Conservation (phyloP, 805 yeast genomes). For the Lipomyces orientalis region DNA sequence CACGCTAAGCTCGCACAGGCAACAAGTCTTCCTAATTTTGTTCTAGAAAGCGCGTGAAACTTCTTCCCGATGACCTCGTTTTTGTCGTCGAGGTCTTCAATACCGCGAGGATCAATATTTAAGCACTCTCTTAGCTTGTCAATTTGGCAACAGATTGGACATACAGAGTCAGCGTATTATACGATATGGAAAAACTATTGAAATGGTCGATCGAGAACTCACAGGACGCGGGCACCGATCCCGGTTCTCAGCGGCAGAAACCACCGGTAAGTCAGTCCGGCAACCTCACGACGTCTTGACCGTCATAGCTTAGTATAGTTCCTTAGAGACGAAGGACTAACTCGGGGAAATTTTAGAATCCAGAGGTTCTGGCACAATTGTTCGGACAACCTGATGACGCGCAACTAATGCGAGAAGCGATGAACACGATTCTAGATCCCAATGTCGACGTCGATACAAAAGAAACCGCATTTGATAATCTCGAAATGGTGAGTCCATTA, state of each 20-base stretch:
- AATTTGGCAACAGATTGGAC: background rate
- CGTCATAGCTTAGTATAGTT: background rate
- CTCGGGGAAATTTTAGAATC: conserved; percentile 51
- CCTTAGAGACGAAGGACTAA: background rate
- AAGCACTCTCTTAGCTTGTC: background rate
- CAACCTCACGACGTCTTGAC: background rate
- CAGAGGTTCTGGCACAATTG: conserved; percentile 76
- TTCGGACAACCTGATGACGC: conserved; percentile 88
- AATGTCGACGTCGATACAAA: conserved; percentile 68
- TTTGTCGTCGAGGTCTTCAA: background rate
- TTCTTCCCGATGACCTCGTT: conserved; percentile 14
- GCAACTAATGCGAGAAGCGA: conserved; percentile 79
- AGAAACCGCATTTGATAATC: conserved; percentile 81
- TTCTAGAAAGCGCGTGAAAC: conserved; percentile 25
- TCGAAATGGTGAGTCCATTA: conserved; percentile 65
- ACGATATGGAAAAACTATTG: conserved; percentile 79
- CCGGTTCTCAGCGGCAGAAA: conserved; percentile 63
- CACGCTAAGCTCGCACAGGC: background rate
- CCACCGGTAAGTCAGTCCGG: conserved; percentile 47
- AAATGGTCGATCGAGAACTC: conserved; percentile 91
- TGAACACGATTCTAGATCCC: conserved; percentile 61
- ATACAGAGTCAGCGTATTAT: background rate
- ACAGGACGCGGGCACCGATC: conserved; percentile 67
- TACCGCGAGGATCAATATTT: background rate
- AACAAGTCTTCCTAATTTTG: background rate